Evolutionary conservation across 352 stramenopile genomes (phyloP).

Genomic region (Phytopythium mirpurense): DNA sequence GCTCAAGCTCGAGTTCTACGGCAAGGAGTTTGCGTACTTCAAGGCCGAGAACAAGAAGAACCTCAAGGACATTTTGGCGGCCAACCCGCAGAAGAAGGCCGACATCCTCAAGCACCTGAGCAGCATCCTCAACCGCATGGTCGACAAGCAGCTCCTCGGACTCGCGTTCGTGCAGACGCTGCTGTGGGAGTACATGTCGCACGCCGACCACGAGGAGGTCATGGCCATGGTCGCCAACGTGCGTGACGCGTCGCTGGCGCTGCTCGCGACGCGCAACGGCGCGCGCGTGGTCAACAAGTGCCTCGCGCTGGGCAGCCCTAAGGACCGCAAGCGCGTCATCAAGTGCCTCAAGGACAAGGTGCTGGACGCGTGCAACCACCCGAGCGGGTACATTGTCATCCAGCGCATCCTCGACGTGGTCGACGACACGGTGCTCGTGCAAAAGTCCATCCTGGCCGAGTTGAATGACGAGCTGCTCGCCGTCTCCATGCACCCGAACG

Average conservation of each 20-base stretch:
- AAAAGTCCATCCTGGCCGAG: constrained; percentile 85
- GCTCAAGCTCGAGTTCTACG: constrained; percentile 88
- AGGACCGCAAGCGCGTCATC: constrained; percentile 90
- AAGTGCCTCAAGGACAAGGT: constrained; percentile 90
- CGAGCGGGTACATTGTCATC: constrained; percentile 88
- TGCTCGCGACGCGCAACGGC: constrained; percentile 85
- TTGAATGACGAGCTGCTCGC: constrained; percentile 71
- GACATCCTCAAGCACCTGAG: constrained; percentile 72
- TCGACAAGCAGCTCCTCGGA: constrained; percentile 86
- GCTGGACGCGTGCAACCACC: constrained; percentile 85
- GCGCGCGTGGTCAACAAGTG: constrained; percentile 85
- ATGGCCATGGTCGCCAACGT: constrained; percentile 85
- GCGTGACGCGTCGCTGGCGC: constrained; percentile 75
- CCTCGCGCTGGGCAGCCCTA: constrained; percentile 73
- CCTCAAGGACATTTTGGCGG: constrained; percentile 57
- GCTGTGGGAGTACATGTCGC: constrained; percentile 87
- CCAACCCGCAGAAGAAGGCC: constrained; percentile 62
- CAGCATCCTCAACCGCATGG: constrained; percentile 78
- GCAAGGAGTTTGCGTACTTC: constrained; percentile 87
- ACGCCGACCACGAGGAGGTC: constrained; percentile 73
- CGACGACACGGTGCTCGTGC: constrained; percentile 87
- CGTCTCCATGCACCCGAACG: constrained; percentile 65
- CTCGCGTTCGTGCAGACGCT: constrained; percentile 87
- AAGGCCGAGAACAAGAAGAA: constrained; percentile 82
- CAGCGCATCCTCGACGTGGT: constrained; percentile 87